Evolutionary conservation across 345 rosid genomes (phyloP), one percentile per base, ranked within the genome.

Genomic region (Xanthoceras sorbifolium): DNA sequence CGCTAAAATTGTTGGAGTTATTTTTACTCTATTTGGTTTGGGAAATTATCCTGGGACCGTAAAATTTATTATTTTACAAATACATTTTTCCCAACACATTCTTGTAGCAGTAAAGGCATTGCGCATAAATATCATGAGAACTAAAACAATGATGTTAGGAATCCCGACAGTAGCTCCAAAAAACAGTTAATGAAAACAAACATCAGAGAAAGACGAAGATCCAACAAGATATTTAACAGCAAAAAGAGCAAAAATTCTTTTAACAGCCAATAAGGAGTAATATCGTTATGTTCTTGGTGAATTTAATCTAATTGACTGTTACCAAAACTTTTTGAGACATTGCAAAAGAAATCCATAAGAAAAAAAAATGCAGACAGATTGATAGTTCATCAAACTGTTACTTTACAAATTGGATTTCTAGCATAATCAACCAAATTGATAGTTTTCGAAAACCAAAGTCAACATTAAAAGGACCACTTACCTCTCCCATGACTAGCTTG

Each of bases 401-500:
- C 9, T 63, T 46, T 25, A 12, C 69, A 14, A 68, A 63, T 57
- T 17, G 36, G 36, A 32, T 1, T 29, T 25, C 29, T 62, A 6
- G 26, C 10, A 26, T 6, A 44, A 60, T 23, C 22, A 72, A 7
- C 4, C 46, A 18, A 46, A 57, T 14, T 57, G 18, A 32, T 32
- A 32, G 20, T 61, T 50, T 36, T 23, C 32, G 46, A 29, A 23
- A 18, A 26, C 28, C 60, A 60, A 36, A 34, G 26, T 23, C 32
- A 29, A 66, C 18, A 50, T 28, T 69, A 59, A 72, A 59, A 17
- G 64, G 44, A 64, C 8, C 63, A 62, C 46, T 79, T 55, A 92
- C 99, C 93, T 93, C 89, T 85, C 92, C 97, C 98, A 96, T 93
- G 36, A 93, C 97, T 50, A 89, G 81, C 85, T 93, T 93, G 73